Conservation (phyloP, 805 yeast genomes). For the Candida easanensis region DNA sequence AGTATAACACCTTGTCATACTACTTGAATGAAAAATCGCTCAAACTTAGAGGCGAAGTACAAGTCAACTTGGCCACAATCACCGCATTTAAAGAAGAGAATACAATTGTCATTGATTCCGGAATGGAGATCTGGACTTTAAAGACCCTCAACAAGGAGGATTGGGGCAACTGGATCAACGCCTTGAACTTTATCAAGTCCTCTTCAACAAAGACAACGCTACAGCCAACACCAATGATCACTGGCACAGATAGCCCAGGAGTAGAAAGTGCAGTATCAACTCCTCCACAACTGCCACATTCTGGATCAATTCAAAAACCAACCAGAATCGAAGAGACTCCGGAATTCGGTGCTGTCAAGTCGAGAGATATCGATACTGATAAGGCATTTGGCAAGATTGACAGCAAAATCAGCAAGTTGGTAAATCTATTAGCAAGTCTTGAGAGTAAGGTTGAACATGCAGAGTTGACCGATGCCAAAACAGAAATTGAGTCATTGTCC, state of each 20-base stretch:
- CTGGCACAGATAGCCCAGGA: slow-evolving; percentile 6
- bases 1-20: slow-evolving; percentile 80
- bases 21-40: slow-evolving; percentile 68
- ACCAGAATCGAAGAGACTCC: slow-evolving; percentile 2
- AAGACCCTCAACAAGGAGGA: slow-evolving; percentile 64
- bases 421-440: not conserved
- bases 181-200: slow-evolving; percentile 49
- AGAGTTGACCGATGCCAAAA: slow-evolving; percentile 1
- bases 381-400: slow-evolving; percentile 2
- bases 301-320: not conserved
- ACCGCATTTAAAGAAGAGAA: slow-evolving; percentile 67
- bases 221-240: not conserved
- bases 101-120: slow-evolving; percentile 84
- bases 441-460: not conserved
- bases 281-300: slow-evolving; percentile 5
- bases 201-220: slow-evolving; percentile 6
- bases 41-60: slow-evolving; percentile 88
- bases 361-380: not conserved
- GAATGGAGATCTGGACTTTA: slow-evolving; percentile 90
- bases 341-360: not conserved
- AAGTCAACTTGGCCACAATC: slow-evolving; percentile 75
- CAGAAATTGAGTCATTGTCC: slow-evolving; percentile 8
- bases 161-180: slow-evolving; percentile 80
- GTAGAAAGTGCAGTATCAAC: slow-evolving; percentile 4
- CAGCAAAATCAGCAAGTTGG: slow-evolving; percentile 6